These are phyloP conservation scores for Kodamaea restingae DNA, from an alignment of 805 yeast species.

Conservation along the genomic window DNA sequence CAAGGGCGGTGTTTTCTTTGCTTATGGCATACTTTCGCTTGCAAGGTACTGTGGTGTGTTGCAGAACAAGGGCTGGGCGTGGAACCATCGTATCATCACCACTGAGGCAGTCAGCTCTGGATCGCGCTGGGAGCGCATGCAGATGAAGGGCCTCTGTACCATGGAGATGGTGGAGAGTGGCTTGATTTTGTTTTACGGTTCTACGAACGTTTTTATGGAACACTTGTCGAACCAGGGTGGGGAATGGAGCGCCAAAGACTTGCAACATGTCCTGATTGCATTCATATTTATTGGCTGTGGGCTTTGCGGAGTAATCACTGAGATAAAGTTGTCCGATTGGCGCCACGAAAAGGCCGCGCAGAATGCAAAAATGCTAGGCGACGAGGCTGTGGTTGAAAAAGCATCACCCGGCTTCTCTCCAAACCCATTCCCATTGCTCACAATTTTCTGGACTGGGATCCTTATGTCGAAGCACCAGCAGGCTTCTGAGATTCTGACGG, in stretches of 20 bases:
- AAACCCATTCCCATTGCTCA: conserved; percentile 91
- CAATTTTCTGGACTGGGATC: conserved; percentile 94
- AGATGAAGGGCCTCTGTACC: conserved; percentile 50
- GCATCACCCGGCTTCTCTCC: conserved; percentile 76
- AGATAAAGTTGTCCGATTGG: conserved; percentile 62
- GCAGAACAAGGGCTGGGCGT: conserved; percentile 76
- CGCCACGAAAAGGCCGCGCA: conserved; percentile 42
- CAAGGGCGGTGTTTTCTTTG: conserved; percentile 87
- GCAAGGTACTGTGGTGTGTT: conserved; percentile 87
- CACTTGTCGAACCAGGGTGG: conserved; percentile 70
- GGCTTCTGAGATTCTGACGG: conserved; percentile 71
- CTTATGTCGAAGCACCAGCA: conserved; percentile 95
- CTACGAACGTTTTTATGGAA: conserved; percentile 86
- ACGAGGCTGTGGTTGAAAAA: conserved; percentile 12
- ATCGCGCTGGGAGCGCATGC: conserved; percentile 33
- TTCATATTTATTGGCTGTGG: conserved; percentile 92
- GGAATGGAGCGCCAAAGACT: conserved; percentile 82
- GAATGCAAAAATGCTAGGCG: conserved; percentile 4
- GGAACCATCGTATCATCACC: conserved; percentile 53
- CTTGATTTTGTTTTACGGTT: conserved; percentile 81
- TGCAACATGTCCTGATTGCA: conserved; percentile 88
- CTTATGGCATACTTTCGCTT: conserved; percentile 72
- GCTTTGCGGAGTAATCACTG: conserved; percentile 81
- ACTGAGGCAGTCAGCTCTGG: conserved; percentile 11
- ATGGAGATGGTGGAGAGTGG: conserved; percentile 84